phyloP scores from a whole-genome alignment of 441 rosid genomes.

The Erysimum cheiri region DNA sequence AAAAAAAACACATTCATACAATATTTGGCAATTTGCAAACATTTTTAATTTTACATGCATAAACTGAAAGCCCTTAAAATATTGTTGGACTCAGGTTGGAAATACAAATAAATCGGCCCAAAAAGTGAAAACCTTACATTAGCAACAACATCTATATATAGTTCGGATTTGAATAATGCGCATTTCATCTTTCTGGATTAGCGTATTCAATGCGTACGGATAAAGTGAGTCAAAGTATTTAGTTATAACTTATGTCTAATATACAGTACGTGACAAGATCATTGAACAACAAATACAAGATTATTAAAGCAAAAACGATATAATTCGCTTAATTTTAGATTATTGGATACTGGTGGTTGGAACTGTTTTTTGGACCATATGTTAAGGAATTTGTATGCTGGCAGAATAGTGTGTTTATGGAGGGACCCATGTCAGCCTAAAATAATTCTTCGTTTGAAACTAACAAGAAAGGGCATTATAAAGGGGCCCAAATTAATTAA shows the following conservation, averaged over 20 bases:
- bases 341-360: slow-evolving; percentile 42
- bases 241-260: slow-evolving; percentile 4
- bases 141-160: neutral
- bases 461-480: slow-evolving; percentile 28
- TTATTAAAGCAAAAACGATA: neutral
- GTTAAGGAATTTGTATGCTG: slow-evolving; percentile 42
- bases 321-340: neutral
- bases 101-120: slow-evolving; percentile 2
- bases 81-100: neutral
- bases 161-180: neutral
- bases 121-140: neutral
- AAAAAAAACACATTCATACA: neutral
- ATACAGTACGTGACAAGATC: neutral
- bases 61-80: neutral
- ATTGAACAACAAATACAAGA: slow-evolving; percentile 17
- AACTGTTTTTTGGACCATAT: slow-evolving; percentile 43
- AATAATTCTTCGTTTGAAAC: slow-evolving; percentile 41
- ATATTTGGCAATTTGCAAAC: neutral
- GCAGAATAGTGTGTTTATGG: slow-evolving; percentile 38
- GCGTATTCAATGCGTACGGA: neutral
- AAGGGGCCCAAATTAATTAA: slow-evolving; percentile 7
- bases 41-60: slow-evolving; percentile 3
- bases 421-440: slow-evolving; percentile 36
- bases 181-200: neutral
- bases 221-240: slow-evolving; percentile 8